phyloP scores from a whole-genome alignment of 2,329 filamentous ascomycete genomes.

The Magnaporthales sp. region DNA sequence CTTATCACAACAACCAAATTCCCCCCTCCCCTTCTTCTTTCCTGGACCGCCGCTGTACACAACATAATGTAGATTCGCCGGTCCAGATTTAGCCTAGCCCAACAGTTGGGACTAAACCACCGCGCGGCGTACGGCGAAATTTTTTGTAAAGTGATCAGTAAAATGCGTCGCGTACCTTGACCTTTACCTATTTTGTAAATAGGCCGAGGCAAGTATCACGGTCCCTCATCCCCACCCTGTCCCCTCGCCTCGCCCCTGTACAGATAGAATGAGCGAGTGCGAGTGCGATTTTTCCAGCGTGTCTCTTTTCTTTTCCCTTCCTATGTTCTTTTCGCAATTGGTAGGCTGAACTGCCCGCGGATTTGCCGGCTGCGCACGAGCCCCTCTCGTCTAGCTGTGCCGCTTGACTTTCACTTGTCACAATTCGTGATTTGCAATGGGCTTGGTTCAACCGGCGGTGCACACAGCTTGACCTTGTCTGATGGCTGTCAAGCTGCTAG shows the following conservation, averaged over 20 bases:
- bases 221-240: neutral
- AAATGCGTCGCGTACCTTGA: neutral
- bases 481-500: neutral
- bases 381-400: neutral
- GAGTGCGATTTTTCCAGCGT: neutral
- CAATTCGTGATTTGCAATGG: neutral
- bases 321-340: neutral
- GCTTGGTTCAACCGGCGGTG: neutral
- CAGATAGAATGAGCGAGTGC: neutral
- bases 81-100: neutral
- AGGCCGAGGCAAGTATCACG: neutral
- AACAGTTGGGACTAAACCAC: neutral
- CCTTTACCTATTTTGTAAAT: neutral
- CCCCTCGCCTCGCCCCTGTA: neutral
- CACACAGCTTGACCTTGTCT: neutral
- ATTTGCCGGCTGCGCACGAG: neutral
- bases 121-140: neutral
- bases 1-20: neutral
- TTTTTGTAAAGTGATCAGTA: neutral
- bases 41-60: neutral
- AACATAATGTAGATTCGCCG: neutral
- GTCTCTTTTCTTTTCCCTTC: neutral
- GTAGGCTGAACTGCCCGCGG: neutral
- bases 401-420: neutral
- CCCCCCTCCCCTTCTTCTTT: neutral